phyloP scores from a whole-genome alignment of 352 stramenopile genomes.

The Globisporangium viniferum region DNA sequence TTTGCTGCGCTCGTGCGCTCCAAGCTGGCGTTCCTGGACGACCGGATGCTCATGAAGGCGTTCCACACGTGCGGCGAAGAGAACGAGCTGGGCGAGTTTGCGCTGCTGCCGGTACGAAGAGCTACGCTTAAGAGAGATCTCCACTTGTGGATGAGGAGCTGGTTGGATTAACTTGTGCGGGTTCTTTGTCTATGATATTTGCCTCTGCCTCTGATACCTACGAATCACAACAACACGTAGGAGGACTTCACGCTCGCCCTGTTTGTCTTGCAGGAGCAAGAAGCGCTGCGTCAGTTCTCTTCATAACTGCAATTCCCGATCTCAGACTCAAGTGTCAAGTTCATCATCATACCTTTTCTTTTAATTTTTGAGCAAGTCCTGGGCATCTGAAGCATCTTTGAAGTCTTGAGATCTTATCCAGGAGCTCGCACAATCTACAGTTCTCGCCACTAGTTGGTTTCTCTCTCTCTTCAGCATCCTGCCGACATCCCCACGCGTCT shows the following conservation, averaged over 20 bases:
- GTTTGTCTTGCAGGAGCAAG: constrained; percentile 57
- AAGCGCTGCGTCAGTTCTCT: constrained; percentile 34
- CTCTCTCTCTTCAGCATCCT: neutral
- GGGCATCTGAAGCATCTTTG: neutral
- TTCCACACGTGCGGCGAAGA: constrained; percentile 79
- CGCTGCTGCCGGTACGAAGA: constrained; percentile 46
- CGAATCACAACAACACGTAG: constrained; percentile 22
- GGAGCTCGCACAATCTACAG: neutral
- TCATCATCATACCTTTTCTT: neutral
- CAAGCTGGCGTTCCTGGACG: constrained; percentile 48
- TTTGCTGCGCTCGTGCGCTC: constrained; percentile 57
- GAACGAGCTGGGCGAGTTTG: constrained; percentile 77
- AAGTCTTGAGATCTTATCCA: neutral
- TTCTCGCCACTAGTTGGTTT: neutral
- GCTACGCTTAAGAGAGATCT: neutral
- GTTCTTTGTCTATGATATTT: neutral
- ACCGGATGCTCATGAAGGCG: constrained; percentile 55
- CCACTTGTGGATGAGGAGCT: neutral
- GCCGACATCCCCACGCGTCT: neutral
- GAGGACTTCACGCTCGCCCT: constrained; percentile 67
- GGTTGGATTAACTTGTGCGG: neutral
- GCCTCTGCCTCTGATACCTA: constrained; percentile 11
- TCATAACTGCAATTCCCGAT: neutral
- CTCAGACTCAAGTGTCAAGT: neutral
- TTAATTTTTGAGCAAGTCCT: neutral